Evolutionary conservation across 1,284 basidiomycete species (phyloP).

Genomic region (Wolfiporia cocos): DNA sequence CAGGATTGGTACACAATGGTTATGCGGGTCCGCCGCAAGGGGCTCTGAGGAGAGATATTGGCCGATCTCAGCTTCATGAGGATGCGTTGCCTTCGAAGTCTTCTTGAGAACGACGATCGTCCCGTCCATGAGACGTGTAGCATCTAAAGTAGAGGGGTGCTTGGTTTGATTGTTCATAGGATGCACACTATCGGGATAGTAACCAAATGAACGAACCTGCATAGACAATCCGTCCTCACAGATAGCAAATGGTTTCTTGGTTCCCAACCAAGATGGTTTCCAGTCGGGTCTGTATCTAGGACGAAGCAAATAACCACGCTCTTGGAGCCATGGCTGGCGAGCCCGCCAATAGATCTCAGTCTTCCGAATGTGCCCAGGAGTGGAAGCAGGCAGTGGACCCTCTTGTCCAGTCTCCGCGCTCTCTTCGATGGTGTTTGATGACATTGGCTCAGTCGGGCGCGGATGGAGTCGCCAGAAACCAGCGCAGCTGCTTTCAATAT

Average conservation of each 20-base stretch:
- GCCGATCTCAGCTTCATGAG: constrained; percentile 17
- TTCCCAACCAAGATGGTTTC: too few relatives aligned
- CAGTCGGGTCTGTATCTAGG: too few relatives aligned
- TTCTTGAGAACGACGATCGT: constrained; percentile 16
- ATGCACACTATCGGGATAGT: not conserved
- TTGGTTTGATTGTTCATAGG: not conserved
- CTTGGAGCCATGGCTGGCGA: too few relatives aligned
- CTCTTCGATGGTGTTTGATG: too few relatives aligned
- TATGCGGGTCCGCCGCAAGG: constrained; percentile 13
- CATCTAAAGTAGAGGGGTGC: constrained; percentile 15
- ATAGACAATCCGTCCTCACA: not conserved
- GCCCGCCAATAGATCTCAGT: too few relatives aligned
- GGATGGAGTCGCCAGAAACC: too few relatives aligned
- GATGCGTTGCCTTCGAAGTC: constrained; percentile 3
- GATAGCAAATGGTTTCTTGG: not conserved
- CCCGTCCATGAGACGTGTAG: constrained; percentile 16
- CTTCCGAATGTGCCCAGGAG: too few relatives aligned
- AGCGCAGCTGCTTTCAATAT: too few relatives aligned
- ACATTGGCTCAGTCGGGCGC: too few relatives aligned
- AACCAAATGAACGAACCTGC: not conserved
- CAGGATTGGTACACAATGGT: constrained; percentile 21
- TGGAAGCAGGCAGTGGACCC: too few relatives aligned
- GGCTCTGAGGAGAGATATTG: constrained; percentile 11
- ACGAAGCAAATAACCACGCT: not conserved
- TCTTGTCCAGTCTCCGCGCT: too few relatives aligned